A percentile compares a stretch with the other conserved stretches of the same genome.
These are phyloP conservation scores for Talaromyces sp. DNA, from an alignment of 2,329 filamentous ascomycete genomes.

Conservation along the genomic window DNA sequence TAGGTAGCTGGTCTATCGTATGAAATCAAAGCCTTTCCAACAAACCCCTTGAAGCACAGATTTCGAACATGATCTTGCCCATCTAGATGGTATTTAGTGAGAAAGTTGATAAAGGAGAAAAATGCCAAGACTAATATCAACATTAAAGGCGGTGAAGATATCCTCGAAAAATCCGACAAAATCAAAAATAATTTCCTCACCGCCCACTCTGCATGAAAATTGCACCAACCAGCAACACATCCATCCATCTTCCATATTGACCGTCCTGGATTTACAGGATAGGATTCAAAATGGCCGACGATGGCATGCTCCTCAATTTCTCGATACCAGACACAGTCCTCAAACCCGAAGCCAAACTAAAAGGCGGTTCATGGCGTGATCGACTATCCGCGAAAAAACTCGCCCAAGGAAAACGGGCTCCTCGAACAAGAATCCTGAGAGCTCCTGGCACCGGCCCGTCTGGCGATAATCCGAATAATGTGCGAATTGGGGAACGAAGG, in stretches of 20 bases:
- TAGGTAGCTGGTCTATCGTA: background rate
- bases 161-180: slow-evolving; percentile 16
- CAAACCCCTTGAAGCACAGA: background rate
- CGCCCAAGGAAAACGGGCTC: slow-evolving; percentile 51
- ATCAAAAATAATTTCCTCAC: slow-evolving; percentile 21
- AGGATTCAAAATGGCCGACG: slow-evolving; percentile 70
- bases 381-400: slow-evolving; percentile 75
- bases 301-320: slow-evolving; percentile 94
- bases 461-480: slow-evolving; percentile 36
- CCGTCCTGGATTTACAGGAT: background rate
- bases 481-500: slow-evolving; percentile 27
- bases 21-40: background rate
- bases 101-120: background rate
- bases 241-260: background rate
- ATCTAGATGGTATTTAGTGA: background rate
- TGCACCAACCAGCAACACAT: background rate
- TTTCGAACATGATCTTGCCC: background rate
- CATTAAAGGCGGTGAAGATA: slow-evolving; percentile 11
- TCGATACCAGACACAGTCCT: slow-evolving; percentile 66
- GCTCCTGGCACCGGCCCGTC: slow-evolving; percentile 18
- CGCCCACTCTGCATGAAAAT: slow-evolving; percentile 11
- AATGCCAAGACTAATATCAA: background rate
- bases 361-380: slow-evolving; percentile 91
- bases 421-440: slow-evolving; percentile 17
- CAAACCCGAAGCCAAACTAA: slow-evolving; percentile 64